phyloP scores from a whole-genome alignment of 2,329 filamentous ascomycete species.

The Rutstroemia sp. region DNA sequence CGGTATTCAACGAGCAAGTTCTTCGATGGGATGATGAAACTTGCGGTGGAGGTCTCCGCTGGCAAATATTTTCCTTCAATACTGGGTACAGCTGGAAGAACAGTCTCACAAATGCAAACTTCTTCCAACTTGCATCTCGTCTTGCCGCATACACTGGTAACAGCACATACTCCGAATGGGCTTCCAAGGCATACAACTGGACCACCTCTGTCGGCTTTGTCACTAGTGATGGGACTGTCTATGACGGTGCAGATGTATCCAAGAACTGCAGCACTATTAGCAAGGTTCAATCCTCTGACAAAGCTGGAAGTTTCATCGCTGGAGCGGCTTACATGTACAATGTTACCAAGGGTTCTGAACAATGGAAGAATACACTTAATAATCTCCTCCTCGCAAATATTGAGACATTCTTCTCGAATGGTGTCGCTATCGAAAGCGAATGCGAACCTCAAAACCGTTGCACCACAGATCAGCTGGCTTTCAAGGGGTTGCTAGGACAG shows the following conservation, averaged over 20 bases:
- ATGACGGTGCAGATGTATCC: constrained; percentile 52
- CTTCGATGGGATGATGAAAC: constrained; percentile 55
- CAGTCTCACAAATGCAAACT: constrained; percentile 51
- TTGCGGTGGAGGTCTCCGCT: constrained; percentile 64
- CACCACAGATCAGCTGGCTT: constrained; percentile 64
- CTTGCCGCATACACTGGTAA: constrained; percentile 66
- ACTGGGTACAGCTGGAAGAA: constrained; percentile 72
- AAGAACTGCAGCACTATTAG: constrained; percentile 53
- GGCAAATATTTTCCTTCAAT: constrained; percentile 72
- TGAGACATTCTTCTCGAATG: constrained; percentile 46
- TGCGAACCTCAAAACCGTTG: constrained; percentile 58
- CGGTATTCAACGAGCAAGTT: constrained; percentile 62
- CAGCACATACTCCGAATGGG: constrained; percentile 55
- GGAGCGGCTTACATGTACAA: constrained; percentile 66
- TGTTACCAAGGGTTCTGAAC: constrained; percentile 13
- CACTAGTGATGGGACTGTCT: constrained; percentile 52
- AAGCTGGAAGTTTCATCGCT: constrained; percentile 52
- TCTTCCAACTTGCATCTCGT: constrained; percentile 60
- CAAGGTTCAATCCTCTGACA: constrained; percentile 60
- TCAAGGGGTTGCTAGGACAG: constrained; percentile 63
- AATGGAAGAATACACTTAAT: constrained; percentile 49
- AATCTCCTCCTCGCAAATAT: constrained; percentile 45
- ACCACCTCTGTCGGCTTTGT: constrained; percentile 48
- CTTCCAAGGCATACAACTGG: constrained; percentile 57
- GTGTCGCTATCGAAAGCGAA: constrained; percentile 56